These are phyloP conservation scores for Talaromyces funiculosus DNA, from an alignment of 2,329 filamentous ascomycete species.

Conservation along the genomic window DNA sequence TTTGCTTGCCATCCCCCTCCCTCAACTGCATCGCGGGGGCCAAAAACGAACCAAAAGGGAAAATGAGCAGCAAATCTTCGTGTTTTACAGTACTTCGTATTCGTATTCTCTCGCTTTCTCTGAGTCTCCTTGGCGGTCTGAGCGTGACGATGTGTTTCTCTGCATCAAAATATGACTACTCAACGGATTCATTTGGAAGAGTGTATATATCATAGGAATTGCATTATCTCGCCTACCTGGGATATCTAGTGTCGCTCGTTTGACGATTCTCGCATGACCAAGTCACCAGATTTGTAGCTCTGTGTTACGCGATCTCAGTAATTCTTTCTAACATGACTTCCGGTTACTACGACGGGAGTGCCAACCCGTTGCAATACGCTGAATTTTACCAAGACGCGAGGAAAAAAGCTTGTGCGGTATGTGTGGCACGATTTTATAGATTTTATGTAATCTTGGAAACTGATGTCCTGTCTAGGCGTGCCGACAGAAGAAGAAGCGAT, in stretches of 20 bases:
- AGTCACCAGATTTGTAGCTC: neutral
- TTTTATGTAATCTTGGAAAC: neutral
- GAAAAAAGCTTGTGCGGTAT: slow-evolving; percentile 5
- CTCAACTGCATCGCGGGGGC: too few species aligned
- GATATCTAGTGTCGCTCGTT: neutral
- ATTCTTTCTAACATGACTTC: neutral
- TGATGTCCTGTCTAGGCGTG: neutral
- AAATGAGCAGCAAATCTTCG: neutral
- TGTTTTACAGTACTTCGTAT: neutral
- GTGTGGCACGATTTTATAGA: neutral
- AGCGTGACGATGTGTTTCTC: neutral
- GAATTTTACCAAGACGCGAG: neutral
- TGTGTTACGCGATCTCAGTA: neutral
- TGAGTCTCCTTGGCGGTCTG: neutral
- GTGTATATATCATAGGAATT: neutral
- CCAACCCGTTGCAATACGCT: neutral
- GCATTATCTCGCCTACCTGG: neutral
- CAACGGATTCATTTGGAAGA: neutral
- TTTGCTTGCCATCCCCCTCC: too few species aligned
- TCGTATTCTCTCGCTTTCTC: neutral
- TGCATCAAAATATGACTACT: neutral
- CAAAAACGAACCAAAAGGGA: neutral
- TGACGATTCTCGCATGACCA: neutral
- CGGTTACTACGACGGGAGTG: neutral
- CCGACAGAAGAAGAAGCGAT: slow-evolving; percentile 2